Evolutionary conservation across 345 rosid genomes (phyloP).

Genomic region (Turritis glabra): DNA sequence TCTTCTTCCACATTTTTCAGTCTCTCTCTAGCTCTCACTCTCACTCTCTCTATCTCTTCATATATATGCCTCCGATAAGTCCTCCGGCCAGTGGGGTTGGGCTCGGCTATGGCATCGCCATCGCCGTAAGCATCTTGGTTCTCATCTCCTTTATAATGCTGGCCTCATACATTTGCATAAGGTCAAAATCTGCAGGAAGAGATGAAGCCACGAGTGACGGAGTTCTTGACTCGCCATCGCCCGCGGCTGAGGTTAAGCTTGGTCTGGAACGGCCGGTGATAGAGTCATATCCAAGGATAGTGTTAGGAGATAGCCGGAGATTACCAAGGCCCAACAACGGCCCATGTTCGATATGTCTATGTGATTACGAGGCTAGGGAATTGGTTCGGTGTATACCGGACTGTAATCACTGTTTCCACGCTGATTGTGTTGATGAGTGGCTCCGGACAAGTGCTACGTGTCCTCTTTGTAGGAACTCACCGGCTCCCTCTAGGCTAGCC

Average conservation of each 20-base stretch:
- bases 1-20: background rate
- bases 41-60: background rate
- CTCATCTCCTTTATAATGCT: conserved; percentile 81
- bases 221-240: conserved; percentile 11
- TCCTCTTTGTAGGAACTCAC: conserved; percentile 74
- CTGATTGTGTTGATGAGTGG: conserved; percentile 73
- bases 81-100: conserved; percentile 63
- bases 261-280: conserved; percentile 49
- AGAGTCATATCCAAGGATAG: conserved; percentile 57
- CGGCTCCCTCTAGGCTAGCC: conserved; percentile 45
- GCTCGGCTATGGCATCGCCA: conserved; percentile 80
- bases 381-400: conserved; percentile 58
- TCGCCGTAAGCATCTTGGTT: conserved; percentile 74
- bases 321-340: conserved; percentile 61
- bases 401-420: conserved; percentile 76
- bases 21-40: background rate
- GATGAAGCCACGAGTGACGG: conserved; percentile 5
- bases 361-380: conserved; percentile 58
- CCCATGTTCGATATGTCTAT: conserved; percentile 66
- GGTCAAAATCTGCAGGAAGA: conserved; percentile 42
- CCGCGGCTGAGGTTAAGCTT: conserved; percentile 30
- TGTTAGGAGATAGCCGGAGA: conserved; percentile 62
- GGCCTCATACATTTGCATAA: conserved; percentile 66
- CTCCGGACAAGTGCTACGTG: conserved; percentile 66
- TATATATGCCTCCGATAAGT: conserved; percentile 46